Evolutionary conservation across 306 rosid genomes (phyloP).

Genomic region (Gynostemma pentaphyllum): DNA sequence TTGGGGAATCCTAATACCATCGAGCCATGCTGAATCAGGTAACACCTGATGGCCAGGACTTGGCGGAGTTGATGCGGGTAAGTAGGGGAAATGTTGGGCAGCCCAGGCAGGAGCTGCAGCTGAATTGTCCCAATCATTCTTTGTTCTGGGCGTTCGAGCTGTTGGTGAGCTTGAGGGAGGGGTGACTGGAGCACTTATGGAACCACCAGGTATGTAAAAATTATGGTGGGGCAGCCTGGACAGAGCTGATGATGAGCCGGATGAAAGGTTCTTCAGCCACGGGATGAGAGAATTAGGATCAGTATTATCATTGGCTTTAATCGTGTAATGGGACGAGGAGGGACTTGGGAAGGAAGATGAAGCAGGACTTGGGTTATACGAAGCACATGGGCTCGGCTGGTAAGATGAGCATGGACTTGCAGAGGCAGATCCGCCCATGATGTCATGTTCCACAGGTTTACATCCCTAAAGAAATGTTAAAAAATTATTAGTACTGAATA

Average conservation of each 20-base stretch:
- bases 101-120: slow-evolving; percentile 30
- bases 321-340: slow-evolving; percentile 28
- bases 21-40: slow-evolving; percentile 43
- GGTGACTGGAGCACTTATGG: slow-evolving; percentile 56
- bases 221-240: slow-evolving; percentile 32
- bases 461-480: slow-evolving; percentile 29
- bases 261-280: slow-evolving; percentile 51
- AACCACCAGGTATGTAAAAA: slow-evolving; percentile 33
- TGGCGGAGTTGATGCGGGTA: slow-evolving; percentile 50
- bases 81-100: slow-evolving; percentile 27
- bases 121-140: slow-evolving; percentile 41
- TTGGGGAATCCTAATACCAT: slow-evolving; percentile 36
- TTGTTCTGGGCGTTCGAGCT: slow-evolving; percentile 34
- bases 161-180: slow-evolving; percentile 60
- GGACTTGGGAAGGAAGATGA: slow-evolving; percentile 58
- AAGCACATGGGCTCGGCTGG: slow-evolving; percentile 36
- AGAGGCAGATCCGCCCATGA: slow-evolving; percentile 43
- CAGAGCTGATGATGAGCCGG: slow-evolving; percentile 38
- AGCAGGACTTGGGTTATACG: slow-evolving; percentile 43
- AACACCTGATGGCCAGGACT: slow-evolving; percentile 40
- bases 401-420: slow-evolving; percentile 49
- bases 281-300: slow-evolving; percentile 58
- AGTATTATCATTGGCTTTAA: slow-evolving; percentile 24
- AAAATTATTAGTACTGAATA: not conserved
- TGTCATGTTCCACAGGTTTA: slow-evolving; percentile 38